Evolutionary conservation across 140 eudicot species (phyloP), one percentile per base, ranked within the genome.

Genomic region (Flaveria floridana): DNA sequence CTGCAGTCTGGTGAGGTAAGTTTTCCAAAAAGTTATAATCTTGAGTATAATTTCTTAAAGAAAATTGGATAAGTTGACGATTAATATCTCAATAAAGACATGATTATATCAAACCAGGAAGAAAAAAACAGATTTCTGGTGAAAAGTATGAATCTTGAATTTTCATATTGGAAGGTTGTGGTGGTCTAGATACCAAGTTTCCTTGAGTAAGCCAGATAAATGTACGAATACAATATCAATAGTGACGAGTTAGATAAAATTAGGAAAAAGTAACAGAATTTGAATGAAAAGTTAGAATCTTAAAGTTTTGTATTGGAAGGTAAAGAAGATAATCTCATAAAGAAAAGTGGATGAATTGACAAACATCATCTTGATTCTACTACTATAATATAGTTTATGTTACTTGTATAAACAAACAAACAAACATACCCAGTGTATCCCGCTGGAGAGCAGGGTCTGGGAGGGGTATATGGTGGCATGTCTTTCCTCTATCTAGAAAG

Each of bases 1-100:
- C 79, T 94, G 52, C 79, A 84, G 42, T 84, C 99, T 64, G 96
- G 99, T 75, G 95, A 94, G 96, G 99, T 90, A 82, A 0, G 65
- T 78, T 62, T 59, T 71, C 53, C 23, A 26, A 56, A 42, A 65
- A 65, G 58, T 75, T 20, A 46, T 26, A 52, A 59, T 25, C 77
- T 55, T 52, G 65, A 44, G 50, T 6, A 18, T 3, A 23, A 2
- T 23, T 66, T 75, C 73, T 21, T 23, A 34, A 47, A 68, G 23
- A 68, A 68, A 80, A 57, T 6, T 20, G 2, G 47, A 55, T 55
- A 25, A 16, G 13, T 56, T 66, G 44, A 53, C 12, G 42, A 9
- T 6, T 14, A 34, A 3, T 16, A 69, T 61, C 63, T n/a, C 10
- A 1, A 18, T 34, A 46, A 80, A 80, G 76, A 68, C 0, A 23